Conservation (phyloP, 257 asterid genomes). For the Lantana camara region DNA sequence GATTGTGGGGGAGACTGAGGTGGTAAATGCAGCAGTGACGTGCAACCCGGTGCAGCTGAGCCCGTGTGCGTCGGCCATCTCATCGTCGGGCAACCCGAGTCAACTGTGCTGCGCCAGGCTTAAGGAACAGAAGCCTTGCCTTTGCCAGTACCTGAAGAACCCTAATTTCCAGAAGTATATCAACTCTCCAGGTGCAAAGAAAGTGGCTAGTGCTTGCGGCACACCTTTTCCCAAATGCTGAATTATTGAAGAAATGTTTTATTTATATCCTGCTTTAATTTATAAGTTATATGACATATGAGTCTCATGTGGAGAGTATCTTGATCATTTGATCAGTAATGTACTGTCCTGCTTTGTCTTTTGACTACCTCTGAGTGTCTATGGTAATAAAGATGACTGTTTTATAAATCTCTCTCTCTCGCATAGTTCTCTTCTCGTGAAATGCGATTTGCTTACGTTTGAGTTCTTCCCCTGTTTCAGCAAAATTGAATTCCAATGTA, state of each 20-base stretch:
- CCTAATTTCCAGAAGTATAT: conserved; percentile 72
- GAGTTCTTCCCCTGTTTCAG: not conserved
- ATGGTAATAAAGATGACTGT: conserved; percentile 24
- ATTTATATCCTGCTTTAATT: too few relatives aligned
- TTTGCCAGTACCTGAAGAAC: conserved; percentile 73
- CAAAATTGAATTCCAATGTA: not conserved
- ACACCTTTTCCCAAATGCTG: conserved; percentile 65
- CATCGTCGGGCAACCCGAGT: conserved; percentile 54
- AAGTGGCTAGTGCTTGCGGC: conserved; percentile 61
- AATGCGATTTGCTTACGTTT: not conserved
- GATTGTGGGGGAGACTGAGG: conserved; percentile 37
- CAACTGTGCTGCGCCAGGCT: conserved; percentile 61
- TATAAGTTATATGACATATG: too few relatives aligned
- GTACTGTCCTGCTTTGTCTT: conserved; percentile 22
- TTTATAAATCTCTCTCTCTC: not conserved
- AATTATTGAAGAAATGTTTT: not conserved
- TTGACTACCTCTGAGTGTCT: conserved; percentile 26
- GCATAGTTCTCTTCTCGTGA: not conserved
- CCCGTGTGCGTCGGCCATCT: conserved; percentile 73
- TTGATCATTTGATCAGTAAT: not conserved
- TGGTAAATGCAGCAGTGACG: conserved; percentile 47
- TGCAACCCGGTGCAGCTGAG: conserved; percentile 81
- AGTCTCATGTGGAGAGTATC: not conserved
- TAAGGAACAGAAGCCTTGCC: conserved; percentile 78
- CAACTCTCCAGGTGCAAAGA: conserved; percentile 76